Evolutionary conservation across 345 rosid species (phyloP), one percentile per base, ranked within the genome.

Genomic region (Diplotaxis tenuifolia): DNA sequence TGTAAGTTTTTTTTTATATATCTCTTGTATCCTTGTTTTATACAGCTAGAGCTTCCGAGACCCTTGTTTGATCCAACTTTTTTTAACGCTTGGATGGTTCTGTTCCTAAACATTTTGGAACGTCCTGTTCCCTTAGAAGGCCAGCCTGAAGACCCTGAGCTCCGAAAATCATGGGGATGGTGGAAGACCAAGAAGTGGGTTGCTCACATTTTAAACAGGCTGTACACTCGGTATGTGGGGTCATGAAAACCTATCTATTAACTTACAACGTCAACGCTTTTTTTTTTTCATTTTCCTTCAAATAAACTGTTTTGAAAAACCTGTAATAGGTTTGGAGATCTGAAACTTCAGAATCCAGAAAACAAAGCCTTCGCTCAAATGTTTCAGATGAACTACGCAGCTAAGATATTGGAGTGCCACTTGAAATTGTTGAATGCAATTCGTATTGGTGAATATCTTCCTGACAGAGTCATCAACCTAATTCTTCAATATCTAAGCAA

Each of bases 111-210:
- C 75, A 76, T 90, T 74, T 79, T 96, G 90, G 98, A 96, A 82
- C 89, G 97, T 78, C 87, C 96, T 58, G 93, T 96, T 71, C 96
- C 96, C 11, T 4, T 63, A 11, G 99, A 96, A 80, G 98, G 97
- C 3, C 95, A 96, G 75, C 98, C 98, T 76, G 66, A 73, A 47
- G 98, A 96, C 80, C 95, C 86, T 3, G 99, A 96, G 70, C 83
- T 85, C 38, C 84, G 98, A 82, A 96, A 92, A 80, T 88, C 96
- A 49, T 96, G 99, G 99, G 97, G 99, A 7, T 96, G 99, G 99
- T 96, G 99, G 99, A 96, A 96, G 79, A 89, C 88, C 85, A 96
- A 96, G 84, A 96, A 96, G 76, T 96, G 99, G 99, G 89, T 96
- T 1, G 92, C 90, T 76, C 98, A 96, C 78, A 96, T 96, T 71